phyloP scores from a whole-genome alignment of 2,329 filamentous ascomycete species.

The Cryphonectria carpinicola region DNA sequence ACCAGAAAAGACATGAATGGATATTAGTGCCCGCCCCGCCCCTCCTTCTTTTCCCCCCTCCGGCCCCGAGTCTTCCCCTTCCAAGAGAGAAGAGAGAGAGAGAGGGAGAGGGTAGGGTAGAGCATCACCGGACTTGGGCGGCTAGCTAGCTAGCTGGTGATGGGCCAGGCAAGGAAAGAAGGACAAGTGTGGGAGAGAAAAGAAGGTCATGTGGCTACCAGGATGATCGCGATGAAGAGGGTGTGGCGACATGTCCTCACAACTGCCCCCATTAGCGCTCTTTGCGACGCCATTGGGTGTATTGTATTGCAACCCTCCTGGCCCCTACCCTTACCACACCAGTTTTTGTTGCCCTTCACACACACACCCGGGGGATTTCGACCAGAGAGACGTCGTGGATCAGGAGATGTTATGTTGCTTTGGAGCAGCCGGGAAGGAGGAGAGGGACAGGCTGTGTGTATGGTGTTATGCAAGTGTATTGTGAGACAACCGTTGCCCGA shows the following conservation, averaged over 20 bases:
- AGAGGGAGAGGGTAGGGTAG: neutral
- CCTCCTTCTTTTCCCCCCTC: neutral
- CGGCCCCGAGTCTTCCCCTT: neutral
- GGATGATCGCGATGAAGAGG: slow-evolving; percentile 16
- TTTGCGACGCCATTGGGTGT: slow-evolving; percentile 25
- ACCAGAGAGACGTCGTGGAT: neutral
- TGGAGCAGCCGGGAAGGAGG: neutral
- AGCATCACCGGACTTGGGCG: neutral
- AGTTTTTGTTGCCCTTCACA: neutral
- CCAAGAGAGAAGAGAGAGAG: neutral
- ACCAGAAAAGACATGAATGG: neutral
- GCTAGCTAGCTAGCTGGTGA: neutral
- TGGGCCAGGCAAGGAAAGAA: neutral
- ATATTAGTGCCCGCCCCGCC: neutral
- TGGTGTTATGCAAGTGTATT: neutral
- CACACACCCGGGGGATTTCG: neutral
- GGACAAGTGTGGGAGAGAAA: slow-evolving; percentile 22
- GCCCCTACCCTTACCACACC: neutral
- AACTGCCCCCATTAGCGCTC: slow-evolving; percentile 22
- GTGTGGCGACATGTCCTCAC: slow-evolving; percentile 26
- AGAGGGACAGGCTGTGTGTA: neutral
- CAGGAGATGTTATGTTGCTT: neutral
- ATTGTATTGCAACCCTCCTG: neutral
- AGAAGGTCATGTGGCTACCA: slow-evolving; percentile 26
- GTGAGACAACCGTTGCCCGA: neutral